Evolutionary conservation across 768 basidiomycete genomes (phyloP).

Genomic region (Trametes punicea): DNA sequence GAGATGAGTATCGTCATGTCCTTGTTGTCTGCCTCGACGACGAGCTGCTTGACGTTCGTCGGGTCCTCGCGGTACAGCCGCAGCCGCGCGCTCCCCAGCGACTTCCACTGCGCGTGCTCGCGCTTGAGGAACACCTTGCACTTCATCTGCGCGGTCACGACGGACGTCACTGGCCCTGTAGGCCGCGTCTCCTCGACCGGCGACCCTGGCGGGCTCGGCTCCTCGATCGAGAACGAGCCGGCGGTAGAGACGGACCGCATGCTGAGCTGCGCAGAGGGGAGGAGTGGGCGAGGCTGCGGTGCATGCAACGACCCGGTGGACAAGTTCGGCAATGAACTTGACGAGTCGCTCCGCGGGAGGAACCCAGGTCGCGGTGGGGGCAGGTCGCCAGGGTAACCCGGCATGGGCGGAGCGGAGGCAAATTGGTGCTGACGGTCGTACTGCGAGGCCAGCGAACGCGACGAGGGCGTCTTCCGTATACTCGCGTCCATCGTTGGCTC

Average conservation of each 20-base stretch:
- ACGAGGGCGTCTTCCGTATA: constrained; percentile 53
- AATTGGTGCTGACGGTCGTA: constrained; percentile 35
- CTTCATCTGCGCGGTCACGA: constrained; percentile 88
- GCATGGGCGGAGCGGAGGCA: constrained; percentile 35
- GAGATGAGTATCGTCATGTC: constrained; percentile 81
- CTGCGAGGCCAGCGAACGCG: constrained; percentile 56
- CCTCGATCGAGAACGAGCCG: constrained; percentile 46
- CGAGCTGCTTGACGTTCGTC: constrained; percentile 92
- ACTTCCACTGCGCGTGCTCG: constrained; percentile 97
- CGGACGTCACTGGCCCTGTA: constrained; percentile 69
- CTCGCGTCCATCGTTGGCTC: constrained; percentile 29
- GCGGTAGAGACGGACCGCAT: constrained; percentile 52
- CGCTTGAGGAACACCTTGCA: constrained; percentile 98
- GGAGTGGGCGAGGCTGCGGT: constrained; percentile 44
- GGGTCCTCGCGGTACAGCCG: constrained; percentile 84
- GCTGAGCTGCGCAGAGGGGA: constrained; percentile 61
- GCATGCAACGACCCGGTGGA: constrained; percentile 18
- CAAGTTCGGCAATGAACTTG: constrained; percentile 28
- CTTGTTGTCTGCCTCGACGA: constrained; percentile 83
- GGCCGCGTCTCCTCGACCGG: constrained; percentile 57
- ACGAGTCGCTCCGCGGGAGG: constrained; percentile 28
- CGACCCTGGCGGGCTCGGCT: constrained; percentile 82
- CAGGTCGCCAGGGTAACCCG: constrained; percentile 35
- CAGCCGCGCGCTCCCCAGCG: constrained; percentile 81
- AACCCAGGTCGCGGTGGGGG: constrained; percentile 28